Percentiles rank a stretch among this genome's conserved stretches.
Conservation (phyloP, 495 filamentous ascomycete species). For the Recurvomyces mirabilis region DNA sequence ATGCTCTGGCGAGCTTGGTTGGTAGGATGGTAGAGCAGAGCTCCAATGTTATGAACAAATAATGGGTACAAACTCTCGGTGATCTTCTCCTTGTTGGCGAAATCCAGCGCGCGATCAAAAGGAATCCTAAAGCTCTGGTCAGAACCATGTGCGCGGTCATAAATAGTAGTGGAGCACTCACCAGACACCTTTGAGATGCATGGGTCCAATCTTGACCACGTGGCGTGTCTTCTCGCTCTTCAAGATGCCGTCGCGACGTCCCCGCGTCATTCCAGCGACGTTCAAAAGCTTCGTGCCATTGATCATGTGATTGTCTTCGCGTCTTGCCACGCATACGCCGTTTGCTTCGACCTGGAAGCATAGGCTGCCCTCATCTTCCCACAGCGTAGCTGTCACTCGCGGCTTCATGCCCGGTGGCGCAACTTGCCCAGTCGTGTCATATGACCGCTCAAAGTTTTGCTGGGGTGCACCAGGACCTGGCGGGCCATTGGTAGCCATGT, state of each 20-base stretch:
- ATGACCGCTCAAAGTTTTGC: constrained; percentile 41
- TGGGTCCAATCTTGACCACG: constrained; percentile 97
- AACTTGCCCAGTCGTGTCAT: constrained; percentile 84
- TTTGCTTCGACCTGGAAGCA: constrained; percentile 97
- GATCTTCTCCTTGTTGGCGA: constrained; percentile 99
- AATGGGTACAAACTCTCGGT: constrained; percentile 90
- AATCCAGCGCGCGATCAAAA: constrained; percentile 89
- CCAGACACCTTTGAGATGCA: constrained; percentile 99
- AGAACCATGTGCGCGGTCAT: not conserved
- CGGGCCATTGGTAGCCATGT: constrained; percentile 16
- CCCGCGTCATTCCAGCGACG: constrained; percentile 95
- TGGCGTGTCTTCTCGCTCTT: constrained; percentile 96
- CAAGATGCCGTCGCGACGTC: constrained; percentile 87
- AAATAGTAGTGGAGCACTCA: constrained; percentile 41
- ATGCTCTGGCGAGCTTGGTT: constrained; percentile 60
- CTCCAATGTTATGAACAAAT: constrained; percentile 95
- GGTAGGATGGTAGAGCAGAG: constrained; percentile 84
- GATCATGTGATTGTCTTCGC: constrained; percentile 99
- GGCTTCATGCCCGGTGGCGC: constrained; percentile 96
- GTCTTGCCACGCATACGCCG: constrained; percentile 86
- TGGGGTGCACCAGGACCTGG: constrained; percentile 8
- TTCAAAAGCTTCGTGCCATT: constrained; percentile 96
- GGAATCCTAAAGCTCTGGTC: constrained; percentile 83
- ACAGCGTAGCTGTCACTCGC: constrained; percentile 90
- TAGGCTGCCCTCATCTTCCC: constrained; percentile 96